Base-by-base conservation (phyloP, 2,329 filamentous ascomycete genomes). In the Whalleya microplaca region DNA sequence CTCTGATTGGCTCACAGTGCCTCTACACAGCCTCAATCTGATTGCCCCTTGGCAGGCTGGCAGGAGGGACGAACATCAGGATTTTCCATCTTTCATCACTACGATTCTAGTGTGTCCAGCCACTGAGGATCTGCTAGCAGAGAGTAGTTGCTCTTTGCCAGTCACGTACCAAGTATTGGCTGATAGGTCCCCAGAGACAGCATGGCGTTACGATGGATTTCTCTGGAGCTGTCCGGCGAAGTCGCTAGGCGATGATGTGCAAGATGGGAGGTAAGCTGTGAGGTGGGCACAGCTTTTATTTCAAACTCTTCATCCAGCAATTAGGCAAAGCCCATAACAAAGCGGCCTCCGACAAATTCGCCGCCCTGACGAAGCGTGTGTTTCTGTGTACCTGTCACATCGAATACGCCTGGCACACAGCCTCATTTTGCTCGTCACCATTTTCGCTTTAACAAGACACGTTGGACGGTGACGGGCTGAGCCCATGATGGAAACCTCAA, bases 21-120 rank as follows among this genome's bases (percentile, higher is more conserved):
- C 37, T 27, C 9, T 62, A 66, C 66, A 68, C 66, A 68, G 66
- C 66, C 66, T 68, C 66, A 67, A 58, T 63, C 42, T 59, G 52
- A 51, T 48, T n/a, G 51, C 49, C 48, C 55, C 32, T 61, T 60
- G 59, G 58, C 59, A 55, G 48, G 51, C 59, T 60, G 59, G 58
- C 59, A 55, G 48, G 51, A 56, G 40, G 32, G 50, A 63, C 59
- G 58, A 63, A 59, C 56, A 45, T 43, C 48, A 56, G 50, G 56
- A 53, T 51, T 52, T 55, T 56, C 20, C 32, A 29, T 49, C 32
- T 49, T 41, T 48, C 42, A 45, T 44, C 41, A 50, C 16, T 18
- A 10, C 18, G 18, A 46, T 29, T 48, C 48, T 52, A 50, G 51
- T 48, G 21, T 41, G 48, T 53, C 55, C 45, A 45, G 21, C 43